These are phyloP conservation scores for Oropetium thomaeum DNA, from an alignment of 176 grass and related monocot genomes.

Conservation along the genomic window DNA sequence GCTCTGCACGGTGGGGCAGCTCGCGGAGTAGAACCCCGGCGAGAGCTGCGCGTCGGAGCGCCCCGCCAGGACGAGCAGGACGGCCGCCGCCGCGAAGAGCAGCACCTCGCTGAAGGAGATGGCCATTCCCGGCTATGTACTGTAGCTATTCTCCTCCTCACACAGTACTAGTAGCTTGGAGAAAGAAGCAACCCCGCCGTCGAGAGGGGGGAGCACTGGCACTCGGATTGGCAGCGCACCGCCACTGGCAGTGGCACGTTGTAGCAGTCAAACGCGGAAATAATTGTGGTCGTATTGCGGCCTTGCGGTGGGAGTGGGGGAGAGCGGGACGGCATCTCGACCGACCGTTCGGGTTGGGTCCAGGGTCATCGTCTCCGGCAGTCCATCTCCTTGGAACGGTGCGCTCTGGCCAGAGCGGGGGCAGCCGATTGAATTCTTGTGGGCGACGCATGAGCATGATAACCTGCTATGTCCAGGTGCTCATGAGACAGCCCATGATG, in stretches of 20 bases:
- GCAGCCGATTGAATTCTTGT: no score
- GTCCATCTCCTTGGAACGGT: neutral
- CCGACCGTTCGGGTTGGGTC: neutral
- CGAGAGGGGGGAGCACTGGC: neutral
- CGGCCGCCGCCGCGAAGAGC: neutral
- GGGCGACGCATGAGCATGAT: no score
- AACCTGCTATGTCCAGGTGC: no score
- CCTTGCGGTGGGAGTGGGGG: no score
- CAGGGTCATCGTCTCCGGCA: neutral
- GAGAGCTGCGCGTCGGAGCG: conserved; percentile 29
- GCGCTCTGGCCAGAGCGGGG: neutral
- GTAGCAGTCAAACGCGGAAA: neutral
- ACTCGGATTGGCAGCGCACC: neutral
- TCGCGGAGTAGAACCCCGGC: conserved; percentile 50
- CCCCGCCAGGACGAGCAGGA: neutral
- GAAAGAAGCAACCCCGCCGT: neutral
- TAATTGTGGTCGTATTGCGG: neutral
- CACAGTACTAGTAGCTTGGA: neutral
- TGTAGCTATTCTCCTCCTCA: no score
- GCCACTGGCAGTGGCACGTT: no score
- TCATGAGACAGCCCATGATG: no score
- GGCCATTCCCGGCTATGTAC: neutral
- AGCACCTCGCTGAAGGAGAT: neutral
- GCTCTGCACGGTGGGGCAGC: conserved; percentile 39
- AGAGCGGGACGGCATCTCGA: neutral